These are phyloP conservation scores for Penicillium lagena DNA, from an alignment of 495 filamentous ascomycete genomes.

Conservation along the genomic window DNA sequence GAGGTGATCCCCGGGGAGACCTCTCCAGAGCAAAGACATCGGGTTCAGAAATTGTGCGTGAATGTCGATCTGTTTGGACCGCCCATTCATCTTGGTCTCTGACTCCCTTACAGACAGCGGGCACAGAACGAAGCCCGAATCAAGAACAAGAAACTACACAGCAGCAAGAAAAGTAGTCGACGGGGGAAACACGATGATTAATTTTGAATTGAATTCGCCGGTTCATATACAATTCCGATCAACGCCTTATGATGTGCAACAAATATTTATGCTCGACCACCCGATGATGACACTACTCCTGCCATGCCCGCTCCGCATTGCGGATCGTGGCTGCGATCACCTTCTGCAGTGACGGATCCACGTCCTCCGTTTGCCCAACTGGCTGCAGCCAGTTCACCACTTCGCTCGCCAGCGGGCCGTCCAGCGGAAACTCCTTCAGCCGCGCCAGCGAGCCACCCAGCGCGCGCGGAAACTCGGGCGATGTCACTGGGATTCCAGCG, in stretches of 20 bases:
- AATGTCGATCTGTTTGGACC: no score
- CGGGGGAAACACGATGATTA: conserved; percentile 44
- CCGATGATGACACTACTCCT: conserved; percentile 13
- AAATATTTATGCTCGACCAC: not conserved
- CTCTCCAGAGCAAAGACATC: conserved; percentile 48
- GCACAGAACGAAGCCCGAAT: conserved; percentile 65
- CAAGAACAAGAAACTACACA: conserved; percentile 67
- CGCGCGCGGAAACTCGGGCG: conserved; percentile 66
- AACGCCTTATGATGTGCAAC: conserved; percentile 15
- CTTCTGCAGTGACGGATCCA: conserved; percentile 61
- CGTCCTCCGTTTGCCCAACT: conserved; percentile 45
- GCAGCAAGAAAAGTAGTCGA: conserved; percentile 72
- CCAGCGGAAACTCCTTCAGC: conserved; percentile 40
- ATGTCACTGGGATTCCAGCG: conserved; percentile 54
- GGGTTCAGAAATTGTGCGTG: conserved; percentile 60
- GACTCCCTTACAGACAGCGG: conserved; percentile 50
- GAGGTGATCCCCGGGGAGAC: conserved; percentile 59
- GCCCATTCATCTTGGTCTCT: not conserved
- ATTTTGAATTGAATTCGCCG: conserved; percentile 1
- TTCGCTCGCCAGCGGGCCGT: conserved; percentile 42
- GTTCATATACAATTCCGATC: not conserved
- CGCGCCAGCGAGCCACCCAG: conserved; percentile 57
- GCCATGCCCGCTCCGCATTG: conserved; percentile 27
- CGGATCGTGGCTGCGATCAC: conserved; percentile 54
- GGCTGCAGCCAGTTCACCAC: conserved; percentile 53